These are phyloP conservation scores for Rhexocercosporidium sp. DNA, from an alignment of 2,329 filamentous ascomycete species.

Conservation along the genomic window DNA sequence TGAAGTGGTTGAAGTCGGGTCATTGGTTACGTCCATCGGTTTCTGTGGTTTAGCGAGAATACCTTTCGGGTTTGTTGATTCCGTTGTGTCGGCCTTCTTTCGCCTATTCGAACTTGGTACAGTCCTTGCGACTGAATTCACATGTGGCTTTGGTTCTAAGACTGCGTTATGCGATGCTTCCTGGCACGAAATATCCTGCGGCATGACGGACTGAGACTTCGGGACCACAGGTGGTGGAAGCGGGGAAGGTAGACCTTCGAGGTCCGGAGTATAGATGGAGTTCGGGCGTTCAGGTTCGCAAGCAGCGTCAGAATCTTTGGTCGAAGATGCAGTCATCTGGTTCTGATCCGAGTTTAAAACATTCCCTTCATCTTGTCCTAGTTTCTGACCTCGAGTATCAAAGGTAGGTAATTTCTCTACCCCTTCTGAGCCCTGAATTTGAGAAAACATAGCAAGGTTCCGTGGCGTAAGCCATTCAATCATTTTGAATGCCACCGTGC, in stretches of 20 bases:
- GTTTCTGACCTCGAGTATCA: neutral
- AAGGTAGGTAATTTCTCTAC: neutral
- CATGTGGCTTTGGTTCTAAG: neutral
- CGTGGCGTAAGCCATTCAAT: constrained; percentile 71
- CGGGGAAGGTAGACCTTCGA: neutral
- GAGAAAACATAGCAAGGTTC: constrained; percentile 39
- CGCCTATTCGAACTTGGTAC: constrained; percentile 3
- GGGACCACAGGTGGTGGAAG: neutral
- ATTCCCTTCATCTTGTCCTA: neutral
- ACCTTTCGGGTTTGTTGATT: constrained; percentile 37
- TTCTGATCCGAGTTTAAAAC: neutral
- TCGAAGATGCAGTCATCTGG: neutral
- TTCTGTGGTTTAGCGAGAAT: constrained; percentile 34
- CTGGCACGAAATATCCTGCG: neutral
- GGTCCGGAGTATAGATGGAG: neutral
- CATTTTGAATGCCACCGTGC: constrained; percentile 71
- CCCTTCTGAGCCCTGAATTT: constrained; percentile 14
- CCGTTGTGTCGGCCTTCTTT: constrained; percentile 23
- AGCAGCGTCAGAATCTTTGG: neutral
- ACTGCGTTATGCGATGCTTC: neutral
- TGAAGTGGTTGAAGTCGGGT: constrained; percentile 22
- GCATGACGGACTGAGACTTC: neutral
- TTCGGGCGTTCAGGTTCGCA: neutral
- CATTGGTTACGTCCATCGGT: constrained; percentile 23
- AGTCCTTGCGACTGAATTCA: neutral